These are phyloP conservation scores for Arxiozyma bovina DNA, from an alignment of 1,139 yeast genomes.

Conservation along the genomic window DNA sequence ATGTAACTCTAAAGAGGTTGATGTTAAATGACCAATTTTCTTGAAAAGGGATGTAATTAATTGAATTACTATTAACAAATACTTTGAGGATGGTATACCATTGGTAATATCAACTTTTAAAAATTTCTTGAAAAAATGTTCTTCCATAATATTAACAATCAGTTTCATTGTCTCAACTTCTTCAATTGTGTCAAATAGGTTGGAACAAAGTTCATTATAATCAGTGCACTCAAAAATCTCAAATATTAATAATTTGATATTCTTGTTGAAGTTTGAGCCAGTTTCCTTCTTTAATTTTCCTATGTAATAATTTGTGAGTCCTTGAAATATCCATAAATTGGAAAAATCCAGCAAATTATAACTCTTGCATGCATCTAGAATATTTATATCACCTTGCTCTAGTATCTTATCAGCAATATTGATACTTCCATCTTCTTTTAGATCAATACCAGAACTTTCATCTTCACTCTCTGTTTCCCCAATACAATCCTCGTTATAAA, in stretches of 20 bases:
- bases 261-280: slow-evolving; percentile 1
- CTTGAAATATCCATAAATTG: slow-evolving; percentile 28
- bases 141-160: slow-evolving; percentile 20
- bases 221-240: slow-evolving; percentile 17
- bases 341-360: slow-evolving; percentile 24
- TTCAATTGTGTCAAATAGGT: slow-evolving; percentile 22
- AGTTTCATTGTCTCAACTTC: slow-evolving; percentile 10
- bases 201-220: slow-evolving; percentile 22
- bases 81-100: neutral
- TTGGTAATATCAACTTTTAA: slow-evolving; percentile 6
- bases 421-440: slow-evolving; percentile 2
- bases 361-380: slow-evolving; percentile 6
- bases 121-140: slow-evolving; percentile 20
- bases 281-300: slow-evolving; percentile 5
- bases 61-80: slow-evolving; percentile 20
- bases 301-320: slow-evolving; percentile 19
- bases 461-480: slow-evolving; percentile 4
- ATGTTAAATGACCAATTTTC: slow-evolving; percentile 12
- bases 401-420: too few relatives aligned
- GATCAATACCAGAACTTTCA: slow-evolving; percentile 6
- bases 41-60: slow-evolving; percentile 21
- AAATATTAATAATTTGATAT: slow-evolving; percentile 15
- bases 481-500: neutral
- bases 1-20: slow-evolving; percentile 9
- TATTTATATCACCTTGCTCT: neutral